Conservation (phyloP, 768 basidiomycete genomes). For the Lactarius quietus region DNA sequence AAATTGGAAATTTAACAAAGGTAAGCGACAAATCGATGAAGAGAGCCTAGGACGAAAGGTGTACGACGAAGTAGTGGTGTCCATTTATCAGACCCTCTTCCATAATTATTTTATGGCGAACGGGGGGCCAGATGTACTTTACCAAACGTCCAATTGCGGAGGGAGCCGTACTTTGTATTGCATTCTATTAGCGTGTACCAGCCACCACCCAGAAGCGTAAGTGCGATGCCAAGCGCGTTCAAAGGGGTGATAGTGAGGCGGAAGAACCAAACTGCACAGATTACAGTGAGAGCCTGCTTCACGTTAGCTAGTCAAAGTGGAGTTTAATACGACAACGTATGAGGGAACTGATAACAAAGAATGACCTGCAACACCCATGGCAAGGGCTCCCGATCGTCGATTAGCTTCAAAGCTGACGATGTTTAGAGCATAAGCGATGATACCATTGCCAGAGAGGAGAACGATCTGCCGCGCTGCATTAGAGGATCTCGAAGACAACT, state of each 20-base stretch:
- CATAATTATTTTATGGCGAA: background rate
- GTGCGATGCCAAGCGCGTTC: slow-evolving; percentile 78
- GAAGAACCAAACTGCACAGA: slow-evolving; percentile 82
- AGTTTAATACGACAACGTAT: background rate
- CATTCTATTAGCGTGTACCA: slow-evolving; percentile 71
- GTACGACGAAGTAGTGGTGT: background rate
- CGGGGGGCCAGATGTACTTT: background rate
- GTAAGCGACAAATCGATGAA: slow-evolving; percentile 12
- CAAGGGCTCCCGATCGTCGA: slow-evolving; percentile 81
- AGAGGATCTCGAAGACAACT: slow-evolving; percentile 32
- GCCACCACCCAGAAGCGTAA: slow-evolving; percentile 85
- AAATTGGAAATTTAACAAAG: background rate
- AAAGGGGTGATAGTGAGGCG: slow-evolving; percentile 71
- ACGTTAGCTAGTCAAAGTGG: slow-evolving; percentile 62
- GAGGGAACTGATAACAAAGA: slow-evolving; percentile 15
- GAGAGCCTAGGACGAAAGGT: background rate
- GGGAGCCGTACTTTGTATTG: slow-evolving; percentile 22
- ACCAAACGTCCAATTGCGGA: background rate
- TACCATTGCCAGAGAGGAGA: slow-evolving; percentile 72
- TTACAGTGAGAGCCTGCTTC: slow-evolving; percentile 89
- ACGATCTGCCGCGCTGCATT: slow-evolving; percentile 6
- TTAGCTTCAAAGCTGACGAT: slow-evolving; percentile 97
- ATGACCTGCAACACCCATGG: slow-evolving; percentile 87
- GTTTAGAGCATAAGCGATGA: slow-evolving; percentile 89
- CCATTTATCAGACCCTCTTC: background rate